Evolutionary conservation across 129 eudicot genomes (phyloP), one percentile per base, ranked within the genome.

Genomic region (Cynara cardunculus): DNA sequence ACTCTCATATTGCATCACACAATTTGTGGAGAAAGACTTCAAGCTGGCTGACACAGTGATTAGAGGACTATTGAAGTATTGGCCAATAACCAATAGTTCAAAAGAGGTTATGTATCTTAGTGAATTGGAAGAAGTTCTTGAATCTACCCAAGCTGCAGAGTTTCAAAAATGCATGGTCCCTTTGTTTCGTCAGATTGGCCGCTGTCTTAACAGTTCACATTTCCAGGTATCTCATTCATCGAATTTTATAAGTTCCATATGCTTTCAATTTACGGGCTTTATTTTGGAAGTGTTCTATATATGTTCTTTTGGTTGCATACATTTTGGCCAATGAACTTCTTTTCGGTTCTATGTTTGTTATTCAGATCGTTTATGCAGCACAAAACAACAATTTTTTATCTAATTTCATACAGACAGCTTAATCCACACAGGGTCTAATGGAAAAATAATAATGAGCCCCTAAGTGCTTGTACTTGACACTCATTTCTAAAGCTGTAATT

Each of bases 111-210:
- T 88, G 89, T 88, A 81, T 84, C 88, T 91, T 7, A 83, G 96
- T 84, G 96, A 91, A 46, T 79, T 91, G 82, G 96, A 91, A 82
- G 96, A 91, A 73, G 91, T 91, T 72, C 46, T 91, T 37, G 96
- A 91, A 80, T 87, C 96, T 2, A 86, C 96, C 16, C 96, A 91
- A 72, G 84, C 87, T 82, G 85, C 93, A 24, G 96, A 91, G 35
- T 91, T 91, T 86, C 96, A 91, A 61, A 71, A 70, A 12, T 91
- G 96, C 81, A 86, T 91, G 96, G 89, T 87, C 65, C 91, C 89
- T 28, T 39, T 91, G 82, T 91, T 89, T 68, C 82, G 82, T 31
- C 93, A 89, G 84, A 87, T 91, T 61, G 93, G 85, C 37, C 89
- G 87, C 16, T 89, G 96, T 77, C 88, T 91, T 76, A 87, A 84